Conservation (phyloP, 2,329 filamentous ascomycete genomes). For the Diaporthe eres region DNA sequence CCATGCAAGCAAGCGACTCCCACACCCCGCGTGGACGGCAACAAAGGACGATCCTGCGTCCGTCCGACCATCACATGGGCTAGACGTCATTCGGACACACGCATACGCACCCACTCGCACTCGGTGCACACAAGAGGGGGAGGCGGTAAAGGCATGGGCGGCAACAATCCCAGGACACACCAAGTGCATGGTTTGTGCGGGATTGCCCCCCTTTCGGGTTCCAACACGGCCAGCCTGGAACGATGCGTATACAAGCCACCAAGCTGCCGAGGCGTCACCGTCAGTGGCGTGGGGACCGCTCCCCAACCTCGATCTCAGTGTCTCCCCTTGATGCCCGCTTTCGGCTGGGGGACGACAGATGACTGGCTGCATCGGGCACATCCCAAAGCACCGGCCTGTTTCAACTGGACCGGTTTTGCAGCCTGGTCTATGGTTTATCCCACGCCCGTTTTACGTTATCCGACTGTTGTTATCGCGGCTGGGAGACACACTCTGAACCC, state of each 20-base stretch:
- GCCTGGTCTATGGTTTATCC: neutral
- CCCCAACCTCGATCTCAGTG: neutral
- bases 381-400: constrained; percentile 24
- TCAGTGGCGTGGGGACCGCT: constrained; percentile 9
- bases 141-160: neutral
- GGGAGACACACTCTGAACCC: neutral
- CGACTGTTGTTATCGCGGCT: neutral
- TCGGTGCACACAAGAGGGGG: neutral
- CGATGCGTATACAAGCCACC: neutral
- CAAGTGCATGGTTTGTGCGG: constrained; percentile 23
- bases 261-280: constrained; percentile 4
- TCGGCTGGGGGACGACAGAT: neutral
- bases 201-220: neutral
- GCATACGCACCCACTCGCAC: neutral
- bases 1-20: neutral
- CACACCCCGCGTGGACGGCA: neutral
- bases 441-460: constrained; percentile 29
- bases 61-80: constrained; percentile 15
- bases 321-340: constrained; percentile 20
- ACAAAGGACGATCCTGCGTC: constrained; percentile 27
- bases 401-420: constrained; percentile 12
- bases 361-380: constrained; percentile 6
- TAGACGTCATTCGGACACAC: constrained; percentile 15
- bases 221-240: neutral
- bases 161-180: neutral